Percentiles rank a stretch among this genome's conserved stretches.
Evolutionary conservation across 2,329 filamentous ascomycete genomes (phyloP).

Genomic region (Alternaria solani): DNA sequence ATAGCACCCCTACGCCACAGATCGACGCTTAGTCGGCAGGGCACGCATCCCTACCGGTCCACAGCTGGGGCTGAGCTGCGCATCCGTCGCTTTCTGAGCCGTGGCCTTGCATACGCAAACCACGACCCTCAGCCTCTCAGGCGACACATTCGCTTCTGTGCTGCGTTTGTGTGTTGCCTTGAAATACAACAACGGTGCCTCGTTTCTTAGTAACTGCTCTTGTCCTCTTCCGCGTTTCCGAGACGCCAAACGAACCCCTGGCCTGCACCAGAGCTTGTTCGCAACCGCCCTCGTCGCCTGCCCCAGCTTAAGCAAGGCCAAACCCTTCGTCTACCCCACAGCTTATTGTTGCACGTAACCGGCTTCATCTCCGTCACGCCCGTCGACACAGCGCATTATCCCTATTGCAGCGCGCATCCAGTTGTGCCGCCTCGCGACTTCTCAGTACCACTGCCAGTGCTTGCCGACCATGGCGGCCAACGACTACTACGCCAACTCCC

Average conservation of each 20-base stretch:
- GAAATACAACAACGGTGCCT: not conserved
- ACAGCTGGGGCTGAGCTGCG: slow-evolving; percentile 14
- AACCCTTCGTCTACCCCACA: slow-evolving; percentile 12
- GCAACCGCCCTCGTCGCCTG: not conserved
- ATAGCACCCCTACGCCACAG: slow-evolving; percentile 19
- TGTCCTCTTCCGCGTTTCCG: not conserved
- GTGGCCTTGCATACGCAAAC: slow-evolving; percentile 19
- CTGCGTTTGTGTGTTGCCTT: not conserved
- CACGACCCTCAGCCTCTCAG: slow-evolving; percentile 17
- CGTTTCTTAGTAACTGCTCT: not conserved
- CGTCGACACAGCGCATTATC: not conserved
- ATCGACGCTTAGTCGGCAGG: slow-evolving; percentile 7
- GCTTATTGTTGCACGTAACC: slow-evolving; percentile 9
- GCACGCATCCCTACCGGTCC: slow-evolving; percentile 3
- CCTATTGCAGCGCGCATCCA: not conserved
- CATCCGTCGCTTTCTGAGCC: slow-evolving; percentile 14
- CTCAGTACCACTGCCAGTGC: not conserved
- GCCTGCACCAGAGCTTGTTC: slow-evolving; percentile 1
- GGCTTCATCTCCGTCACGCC: not conserved
- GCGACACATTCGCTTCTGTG: slow-evolving; percentile 13
- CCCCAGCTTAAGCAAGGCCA: slow-evolving; percentile 8
- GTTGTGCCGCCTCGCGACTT: slow-evolving; percentile 1
- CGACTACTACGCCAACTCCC: slow-evolving; percentile 67
- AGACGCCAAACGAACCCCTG: slow-evolving; percentile 4
- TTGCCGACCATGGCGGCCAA: slow-evolving; percentile 55